Evolutionary conservation across 257 asterid species (phyloP).

Genomic region (Gardenia jasminoides): DNA sequence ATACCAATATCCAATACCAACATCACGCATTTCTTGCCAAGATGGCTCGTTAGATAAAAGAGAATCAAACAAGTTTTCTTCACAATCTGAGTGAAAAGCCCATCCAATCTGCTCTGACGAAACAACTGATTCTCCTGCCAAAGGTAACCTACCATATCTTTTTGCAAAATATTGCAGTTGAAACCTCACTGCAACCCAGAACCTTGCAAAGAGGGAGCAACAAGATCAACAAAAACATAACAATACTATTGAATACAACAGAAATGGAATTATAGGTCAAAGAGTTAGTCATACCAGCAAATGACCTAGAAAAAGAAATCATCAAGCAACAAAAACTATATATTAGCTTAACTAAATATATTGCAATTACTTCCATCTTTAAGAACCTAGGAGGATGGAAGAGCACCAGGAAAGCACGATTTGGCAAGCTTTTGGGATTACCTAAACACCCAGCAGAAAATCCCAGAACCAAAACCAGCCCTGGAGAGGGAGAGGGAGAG

Average conservation of each 20-base stretch:
- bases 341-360: background rate
- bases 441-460: background rate
- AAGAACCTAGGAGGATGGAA: background rate
- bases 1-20: conserved; percentile 95
- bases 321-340: conserved; percentile 6
- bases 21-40: conserved; percentile 90
- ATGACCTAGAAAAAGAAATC: background rate
- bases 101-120: conserved; percentile 68
- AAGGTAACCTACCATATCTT: conserved; percentile 55
- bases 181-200: conserved; percentile 86
- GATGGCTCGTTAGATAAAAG: conserved; percentile 77
- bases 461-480: background rate
- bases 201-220: conserved; percentile 51
- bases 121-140: conserved; percentile 61
- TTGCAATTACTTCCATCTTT: background rate
- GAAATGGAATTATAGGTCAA: background rate
- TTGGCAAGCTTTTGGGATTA: background rate
- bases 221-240: conserved; percentile 8
- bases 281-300: background rate
- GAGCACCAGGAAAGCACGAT: background rate
- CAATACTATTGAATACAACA: conserved; percentile 10
- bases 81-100: conserved; percentile 98
- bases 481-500: background rate
- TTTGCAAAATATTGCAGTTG: conserved; percentile 59
- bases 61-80: conserved; percentile 75